These are phyloP conservation scores for Trichophyton benhamiae DNA, from an alignment of 2,329 filamentous ascomycete species.

Conservation along the genomic window DNA sequence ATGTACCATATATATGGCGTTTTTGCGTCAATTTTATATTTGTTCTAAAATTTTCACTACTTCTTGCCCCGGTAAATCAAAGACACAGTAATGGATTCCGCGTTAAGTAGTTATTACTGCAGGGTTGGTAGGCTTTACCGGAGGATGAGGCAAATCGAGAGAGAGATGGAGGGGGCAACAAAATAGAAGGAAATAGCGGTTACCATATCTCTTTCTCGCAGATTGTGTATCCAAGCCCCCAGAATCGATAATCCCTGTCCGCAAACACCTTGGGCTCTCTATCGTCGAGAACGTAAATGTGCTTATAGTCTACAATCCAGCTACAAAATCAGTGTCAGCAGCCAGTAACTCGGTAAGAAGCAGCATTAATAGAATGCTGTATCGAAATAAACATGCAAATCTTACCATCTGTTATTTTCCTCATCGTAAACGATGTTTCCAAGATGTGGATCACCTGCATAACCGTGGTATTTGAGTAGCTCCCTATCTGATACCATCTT, in stretches of 20 bases:
- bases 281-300: not conserved
- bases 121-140: too few species aligned
- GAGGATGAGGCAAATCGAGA: too few species aligned
- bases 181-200: not conserved
- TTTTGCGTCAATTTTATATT: conserved; percentile 4
- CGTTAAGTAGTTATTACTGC: too few species aligned
- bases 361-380: too few species aligned
- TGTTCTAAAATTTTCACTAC: not conserved
- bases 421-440: conserved; percentile 9
- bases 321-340: not conserved
- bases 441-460: not conserved
- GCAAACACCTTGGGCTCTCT: not conserved
- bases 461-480: not conserved
- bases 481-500: not conserved
- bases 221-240: not conserved
- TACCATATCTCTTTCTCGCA: not conserved
- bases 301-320: not conserved
- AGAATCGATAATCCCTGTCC: not conserved
- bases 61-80: too few species aligned
- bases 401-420: conserved; percentile 7
- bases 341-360: not conserved
- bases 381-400: not conserved
- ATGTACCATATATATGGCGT: conserved; percentile 15
- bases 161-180: too few species aligned
- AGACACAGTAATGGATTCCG: too few species aligned